These are phyloP conservation scores for Dipodascus geniculatus DNA, from an alignment of 805 yeast genomes.

Conservation along the genomic window DNA sequence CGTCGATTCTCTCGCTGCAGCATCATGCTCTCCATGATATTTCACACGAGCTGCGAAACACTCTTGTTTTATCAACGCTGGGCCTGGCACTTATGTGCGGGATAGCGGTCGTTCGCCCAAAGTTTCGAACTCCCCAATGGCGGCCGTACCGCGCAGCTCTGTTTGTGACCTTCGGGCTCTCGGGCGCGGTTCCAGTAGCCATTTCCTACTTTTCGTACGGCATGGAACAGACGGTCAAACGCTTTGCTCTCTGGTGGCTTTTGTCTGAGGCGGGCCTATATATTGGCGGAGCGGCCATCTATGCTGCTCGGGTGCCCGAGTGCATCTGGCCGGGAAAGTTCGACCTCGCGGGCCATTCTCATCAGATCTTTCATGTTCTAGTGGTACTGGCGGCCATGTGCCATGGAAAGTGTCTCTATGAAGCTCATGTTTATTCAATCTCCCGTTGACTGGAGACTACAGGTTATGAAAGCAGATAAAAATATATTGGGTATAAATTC, in stretches of 20 bases:
- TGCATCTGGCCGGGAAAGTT: slow-evolving; percentile 47
- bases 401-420: slow-evolving; percentile 54
- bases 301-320: slow-evolving; percentile 75
- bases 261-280: slow-evolving; percentile 62
- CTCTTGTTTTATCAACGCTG: slow-evolving; percentile 19
- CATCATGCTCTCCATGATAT: slow-evolving; percentile 34
- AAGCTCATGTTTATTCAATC: slow-evolving; percentile 33
- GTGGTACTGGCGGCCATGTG: slow-evolving; percentile 68
- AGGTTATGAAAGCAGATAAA: no score
- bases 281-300: slow-evolving; percentile 66
- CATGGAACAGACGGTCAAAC: slow-evolving; percentile 30
- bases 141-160: slow-evolving; percentile 66
- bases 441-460: no score
- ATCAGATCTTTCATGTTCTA: slow-evolving; percentile 69
- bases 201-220: slow-evolving; percentile 44
- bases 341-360: slow-evolving; percentile 71
- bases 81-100: slow-evolving; percentile 54
- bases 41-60: slow-evolving; percentile 13
- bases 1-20: slow-evolving; percentile 44
- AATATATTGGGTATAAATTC: neutral
- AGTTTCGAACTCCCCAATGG: slow-evolving; percentile 60
- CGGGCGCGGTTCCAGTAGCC: slow-evolving; percentile 60
- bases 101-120: slow-evolving; percentile 47
- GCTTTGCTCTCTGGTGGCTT: slow-evolving; percentile 53
- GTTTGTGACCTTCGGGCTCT: slow-evolving; percentile 71